Evolutionary conservation across 2,329 filamentous ascomycete species (phyloP), one percentile per base, ranked within the genome.

Genomic region (Colletotrichum sp.): DNA sequence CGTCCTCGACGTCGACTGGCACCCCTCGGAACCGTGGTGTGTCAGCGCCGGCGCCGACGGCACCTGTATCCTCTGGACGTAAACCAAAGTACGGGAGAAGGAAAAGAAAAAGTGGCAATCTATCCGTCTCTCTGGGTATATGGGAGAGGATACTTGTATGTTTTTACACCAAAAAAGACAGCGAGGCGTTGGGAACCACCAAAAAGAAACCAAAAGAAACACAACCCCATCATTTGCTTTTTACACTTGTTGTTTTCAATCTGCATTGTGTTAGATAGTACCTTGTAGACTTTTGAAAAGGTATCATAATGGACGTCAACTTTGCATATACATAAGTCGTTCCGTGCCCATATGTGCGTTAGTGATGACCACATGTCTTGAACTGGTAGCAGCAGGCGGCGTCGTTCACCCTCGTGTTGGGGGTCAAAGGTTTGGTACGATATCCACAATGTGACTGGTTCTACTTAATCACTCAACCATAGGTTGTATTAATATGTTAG

Each of bases 1-100:
- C 79, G 96, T 99, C 18, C 90, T 99, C 89, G 96, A 98, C 84
- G 88, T 99, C 32, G 95, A 98, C 82, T 99, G 98, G 98, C 97
- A 99, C 88, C 95, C 96, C 8, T 92, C 91, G 78, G 95, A 99
- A 85, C 95, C 96, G 3, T 99, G 97, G 97, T 94, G 95, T 85
- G 93, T 98, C 69, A 98, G 95, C 88, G 96, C 96, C 63, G 97
- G 97, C 80, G 96, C 96, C 2, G 97, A 99, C 88, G 96, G 96
- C 57, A 98, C 95, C 16, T 95, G 95, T 85, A 93, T 96, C 81
- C 86, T 99, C 83, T 99, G 96, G 96, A 95, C 93, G 83, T 94
- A 48, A 10, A 7, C 12, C 84, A 82, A 36, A 22, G n/a, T 22
- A 52, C 44, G 1, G 44, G n/a, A 52, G 10, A 22, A 22, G 44